Evolutionary conservation across 1,284 basidiomycete genomes (phyloP).

Genomic region (Xerocomus nothofagi): DNA sequence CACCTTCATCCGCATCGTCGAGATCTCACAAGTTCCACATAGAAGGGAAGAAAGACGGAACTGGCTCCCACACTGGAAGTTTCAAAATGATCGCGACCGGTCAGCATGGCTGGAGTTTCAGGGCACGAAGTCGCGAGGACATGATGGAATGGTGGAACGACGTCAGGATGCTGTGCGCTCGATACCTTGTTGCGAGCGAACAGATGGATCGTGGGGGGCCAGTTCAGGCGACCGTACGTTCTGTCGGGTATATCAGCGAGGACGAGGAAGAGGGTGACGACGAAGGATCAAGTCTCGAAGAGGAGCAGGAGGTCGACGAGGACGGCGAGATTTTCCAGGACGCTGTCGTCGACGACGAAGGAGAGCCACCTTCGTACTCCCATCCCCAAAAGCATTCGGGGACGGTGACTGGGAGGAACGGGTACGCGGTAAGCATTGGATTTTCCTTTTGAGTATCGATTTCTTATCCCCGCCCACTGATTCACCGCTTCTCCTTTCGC

Average conservation of each 20-base stretch:
- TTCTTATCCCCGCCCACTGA: constrained; percentile 3
- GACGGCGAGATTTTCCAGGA: constrained; percentile 41
- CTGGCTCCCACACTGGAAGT: constrained; percentile 57
- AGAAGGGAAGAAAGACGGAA: constrained; percentile 87
- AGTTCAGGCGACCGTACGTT: constrained; percentile 89
- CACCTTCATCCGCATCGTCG: constrained; percentile 73
- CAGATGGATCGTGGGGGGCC: constrained; percentile 92
- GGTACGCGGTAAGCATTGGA: constrained; percentile 63
- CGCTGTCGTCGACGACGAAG: constrained; percentile 42
- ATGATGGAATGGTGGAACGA: constrained; percentile 99
- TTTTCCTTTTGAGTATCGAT: background rate
- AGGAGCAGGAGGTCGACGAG: constrained; percentile 66
- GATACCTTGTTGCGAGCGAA: constrained; percentile 95
- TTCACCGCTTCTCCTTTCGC: constrained; percentile 27
- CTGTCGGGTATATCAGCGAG: constrained; percentile 82
- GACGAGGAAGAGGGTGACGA: constrained; percentile 68
- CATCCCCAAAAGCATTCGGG: constrained; percentile 41
- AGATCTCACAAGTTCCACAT: constrained; percentile 97
- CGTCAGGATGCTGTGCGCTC: constrained; percentile 91
- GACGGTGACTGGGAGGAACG: constrained; percentile 61
- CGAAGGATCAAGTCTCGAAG: constrained; percentile 73
- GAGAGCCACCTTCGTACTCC: constrained; percentile 53
- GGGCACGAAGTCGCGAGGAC: constrained; percentile 88
- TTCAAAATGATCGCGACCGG: constrained; percentile 42
- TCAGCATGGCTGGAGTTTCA: constrained; percentile 87